Percentiles rank a stretch among this genome's conserved stretches.
These are phyloP conservation scores for Yarrowia sp. DNA, from an alignment of 805 yeast genomes.

Conservation along the genomic window DNA sequence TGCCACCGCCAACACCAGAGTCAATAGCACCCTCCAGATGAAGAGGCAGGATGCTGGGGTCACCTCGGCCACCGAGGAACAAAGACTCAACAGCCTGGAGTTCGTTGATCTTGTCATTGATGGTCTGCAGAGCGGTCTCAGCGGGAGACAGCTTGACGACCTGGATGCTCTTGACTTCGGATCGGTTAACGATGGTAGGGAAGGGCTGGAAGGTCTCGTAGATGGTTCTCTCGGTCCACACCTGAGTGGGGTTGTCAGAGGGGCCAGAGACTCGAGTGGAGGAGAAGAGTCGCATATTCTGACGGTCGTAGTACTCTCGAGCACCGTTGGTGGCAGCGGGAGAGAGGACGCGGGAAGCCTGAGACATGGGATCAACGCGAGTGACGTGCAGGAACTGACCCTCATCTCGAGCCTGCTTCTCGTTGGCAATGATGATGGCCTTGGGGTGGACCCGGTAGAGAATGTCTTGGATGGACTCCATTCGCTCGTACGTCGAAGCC, in stretches of 20 bases:
- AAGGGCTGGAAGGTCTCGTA: constrained; percentile 72
- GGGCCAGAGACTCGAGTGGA: constrained; percentile 72
- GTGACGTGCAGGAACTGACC: constrained; percentile 74
- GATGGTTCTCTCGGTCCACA: constrained; percentile 87
- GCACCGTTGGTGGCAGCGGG: constrained; percentile 49
- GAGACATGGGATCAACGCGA: constrained; percentile 58
- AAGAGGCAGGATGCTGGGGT: constrained; percentile 33
- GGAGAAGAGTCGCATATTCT: constrained; percentile 67
- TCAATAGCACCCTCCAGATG: constrained; percentile 69
- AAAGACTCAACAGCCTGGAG: constrained; percentile 39
- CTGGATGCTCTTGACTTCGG: constrained; percentile 56
- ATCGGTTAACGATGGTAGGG: constrained; percentile 85
- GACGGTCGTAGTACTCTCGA: constrained; percentile 70
- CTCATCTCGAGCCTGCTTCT: constrained; percentile 58
- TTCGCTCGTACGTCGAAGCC: constrained; percentile 84
- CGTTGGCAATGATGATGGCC: constrained; percentile 61
- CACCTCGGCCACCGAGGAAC: constrained; percentile 12
- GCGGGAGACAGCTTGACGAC: constrained; percentile 71
- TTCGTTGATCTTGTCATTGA: constrained; percentile 68
- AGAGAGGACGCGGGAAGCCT: constrained; percentile 28
- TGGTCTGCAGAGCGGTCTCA: constrained; percentile 71
- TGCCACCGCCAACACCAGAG: constrained; percentile 91
- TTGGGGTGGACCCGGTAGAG: constrained; percentile 76
- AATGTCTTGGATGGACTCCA: constrained; percentile 76
- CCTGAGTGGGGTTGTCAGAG: constrained; percentile 62